Conservation (phyloP, 305 asterid species). For the Fraxinus sp. region DNA sequence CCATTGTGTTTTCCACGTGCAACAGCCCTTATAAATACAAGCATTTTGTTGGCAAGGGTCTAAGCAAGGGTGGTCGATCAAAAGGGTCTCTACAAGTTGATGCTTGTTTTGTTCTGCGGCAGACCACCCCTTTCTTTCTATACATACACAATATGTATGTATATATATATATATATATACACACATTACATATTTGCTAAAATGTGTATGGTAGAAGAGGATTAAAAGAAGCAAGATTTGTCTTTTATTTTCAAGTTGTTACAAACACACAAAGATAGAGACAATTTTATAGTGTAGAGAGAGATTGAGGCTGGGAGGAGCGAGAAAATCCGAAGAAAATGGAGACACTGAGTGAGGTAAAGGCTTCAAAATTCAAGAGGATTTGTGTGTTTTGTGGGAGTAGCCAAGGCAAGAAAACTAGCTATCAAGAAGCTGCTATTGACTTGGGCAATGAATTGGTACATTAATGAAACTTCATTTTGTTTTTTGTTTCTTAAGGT, state of each 20-base stretch:
- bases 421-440: constrained; percentile 25
- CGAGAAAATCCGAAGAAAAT: not conserved
- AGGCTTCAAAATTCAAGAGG: constrained; percentile 22
- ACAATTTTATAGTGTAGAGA: constrained; percentile 1
- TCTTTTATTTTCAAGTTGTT: not conserved
- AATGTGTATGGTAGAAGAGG: constrained; percentile 2
- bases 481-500: not conserved
- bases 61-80: constrained; percentile 9
- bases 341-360: constrained; percentile 12
- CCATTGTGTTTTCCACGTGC: constrained; percentile 3
- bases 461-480: not conserved
- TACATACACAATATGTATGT: not conserved
- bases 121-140: not conserved
- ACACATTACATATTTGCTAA: not conserved
- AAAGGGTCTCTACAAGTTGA: constrained; percentile 1
- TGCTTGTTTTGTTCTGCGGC: not conserved
- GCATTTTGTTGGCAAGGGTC: constrained; percentile 5
- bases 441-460: constrained; percentile 24
- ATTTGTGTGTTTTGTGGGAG: constrained; percentile 27
- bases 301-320: not conserved
- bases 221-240: constrained; percentile 7
- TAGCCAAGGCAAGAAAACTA: constrained; percentile 25
- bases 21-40: not conserved
- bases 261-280: not conserved
- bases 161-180: not conserved